phyloP scores from a whole-genome alignment of 2,329 filamentous ascomycete genomes.

The Xylariaceae sp. region DNA sequence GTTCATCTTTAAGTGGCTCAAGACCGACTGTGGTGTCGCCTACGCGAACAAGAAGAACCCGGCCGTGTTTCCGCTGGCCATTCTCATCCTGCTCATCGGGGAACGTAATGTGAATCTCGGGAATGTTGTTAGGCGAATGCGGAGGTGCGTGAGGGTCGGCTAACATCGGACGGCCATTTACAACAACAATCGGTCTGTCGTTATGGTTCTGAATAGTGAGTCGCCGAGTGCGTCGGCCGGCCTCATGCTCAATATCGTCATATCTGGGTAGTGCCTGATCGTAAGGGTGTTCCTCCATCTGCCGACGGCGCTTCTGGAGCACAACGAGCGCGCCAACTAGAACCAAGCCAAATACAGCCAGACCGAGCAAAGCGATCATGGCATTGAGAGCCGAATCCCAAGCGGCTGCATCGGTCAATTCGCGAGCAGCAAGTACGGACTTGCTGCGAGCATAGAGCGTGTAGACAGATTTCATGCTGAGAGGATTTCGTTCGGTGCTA shows the following conservation, averaged over 20 bases:
- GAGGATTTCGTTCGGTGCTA: constrained; percentile 17
- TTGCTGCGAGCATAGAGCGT: constrained; percentile 37
- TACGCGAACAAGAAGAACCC: constrained; percentile 86
- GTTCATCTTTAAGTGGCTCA: constrained; percentile 75
- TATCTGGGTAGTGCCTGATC: constrained; percentile 63
- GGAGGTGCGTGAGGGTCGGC: constrained; percentile 70
- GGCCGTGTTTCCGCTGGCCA: constrained; percentile 75
- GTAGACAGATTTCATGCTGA: constrained; percentile 33
- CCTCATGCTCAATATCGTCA: constrained; percentile 52
- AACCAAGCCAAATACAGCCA: constrained; percentile 67
- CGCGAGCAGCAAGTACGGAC: constrained; percentile 45
- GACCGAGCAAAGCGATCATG: constrained; percentile 70
- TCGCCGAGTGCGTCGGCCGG: constrained; percentile 47
- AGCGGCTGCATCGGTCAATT: constrained; percentile 33
- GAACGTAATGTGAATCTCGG: constrained; percentile 97
- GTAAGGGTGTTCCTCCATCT: constrained; percentile 42
- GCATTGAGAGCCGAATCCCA: constrained; percentile 66
- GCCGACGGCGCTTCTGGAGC: constrained; percentile 59
- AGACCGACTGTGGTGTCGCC: constrained; percentile 83
- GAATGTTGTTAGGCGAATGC: constrained; percentile 73
- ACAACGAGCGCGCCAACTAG: constrained; percentile 64
- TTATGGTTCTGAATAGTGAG: constrained; percentile 55
- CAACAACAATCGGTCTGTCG: constrained; percentile 64
- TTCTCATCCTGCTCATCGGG: constrained; percentile 87
- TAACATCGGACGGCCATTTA: constrained; percentile 68